These are phyloP conservation scores for Fusarium sp. DNA, from an alignment of 2,329 filamentous ascomycete species.

Conservation along the genomic window DNA sequence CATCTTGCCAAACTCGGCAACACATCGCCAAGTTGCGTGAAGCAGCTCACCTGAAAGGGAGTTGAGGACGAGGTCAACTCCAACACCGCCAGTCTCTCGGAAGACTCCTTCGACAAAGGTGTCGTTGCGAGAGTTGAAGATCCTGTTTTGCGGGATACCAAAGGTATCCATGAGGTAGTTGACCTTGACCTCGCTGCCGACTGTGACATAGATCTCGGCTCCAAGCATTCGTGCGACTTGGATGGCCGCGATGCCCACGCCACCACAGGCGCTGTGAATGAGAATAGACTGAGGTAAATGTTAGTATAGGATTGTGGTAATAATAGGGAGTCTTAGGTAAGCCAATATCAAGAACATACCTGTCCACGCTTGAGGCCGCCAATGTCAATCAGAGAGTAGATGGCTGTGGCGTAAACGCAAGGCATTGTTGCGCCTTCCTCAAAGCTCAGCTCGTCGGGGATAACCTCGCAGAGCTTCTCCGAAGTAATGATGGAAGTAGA, in stretches of 20 bases:
- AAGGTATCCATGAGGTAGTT: constrained; percentile 47
- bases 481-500: constrained; percentile 20
- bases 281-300: constrained; percentile 43
- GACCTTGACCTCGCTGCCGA: constrained; percentile 51
- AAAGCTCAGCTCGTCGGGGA: constrained; percentile 52
- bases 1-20: constrained; percentile 58
- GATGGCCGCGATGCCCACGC: constrained; percentile 50
- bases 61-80: constrained; percentile 56
- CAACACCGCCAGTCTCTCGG: constrained; percentile 41
- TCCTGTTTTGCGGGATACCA: constrained; percentile 46
- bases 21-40: constrained; percentile 56
- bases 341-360: background rate
- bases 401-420: constrained; percentile 50
- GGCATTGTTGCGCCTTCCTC: constrained; percentile 52
- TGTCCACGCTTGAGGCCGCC: constrained; percentile 12
- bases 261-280: constrained; percentile 51
- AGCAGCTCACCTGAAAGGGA: constrained; percentile 55
- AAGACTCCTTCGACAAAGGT: constrained; percentile 49
- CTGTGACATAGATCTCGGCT: constrained; percentile 53
- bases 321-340: background rate
- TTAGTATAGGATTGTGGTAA: background rate
- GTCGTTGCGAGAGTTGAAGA: constrained; percentile 50
- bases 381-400: constrained; percentile 46
- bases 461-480: constrained; percentile 41
- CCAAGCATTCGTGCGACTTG: constrained; percentile 46